A percentile compares a stretch with the other conserved stretches of the same genome.
Evolutionary conservation across 2,329 filamentous ascomycete species (phyloP).

Genomic region (Ascocoryne sarcoides): DNA sequence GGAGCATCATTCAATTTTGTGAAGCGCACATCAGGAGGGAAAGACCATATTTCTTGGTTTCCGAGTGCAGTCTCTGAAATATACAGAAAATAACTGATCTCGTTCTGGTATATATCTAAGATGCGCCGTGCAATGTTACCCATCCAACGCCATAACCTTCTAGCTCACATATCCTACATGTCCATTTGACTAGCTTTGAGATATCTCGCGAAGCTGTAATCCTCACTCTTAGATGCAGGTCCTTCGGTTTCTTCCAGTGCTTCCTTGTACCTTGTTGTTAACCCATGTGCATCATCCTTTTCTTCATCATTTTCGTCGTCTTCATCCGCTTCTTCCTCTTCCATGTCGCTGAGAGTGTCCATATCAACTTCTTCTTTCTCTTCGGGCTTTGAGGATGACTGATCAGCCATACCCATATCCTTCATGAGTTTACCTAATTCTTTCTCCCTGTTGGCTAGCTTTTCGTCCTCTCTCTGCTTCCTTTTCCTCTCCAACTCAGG

Average conservation of each 20-base stretch:
- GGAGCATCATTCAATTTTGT: too few species aligned
- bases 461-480: constrained; percentile 66
- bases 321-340: constrained; percentile 47
- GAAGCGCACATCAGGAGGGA: too few species aligned
- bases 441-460: constrained; percentile 61
- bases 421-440: constrained; percentile 92
- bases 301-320: constrained; percentile 44
- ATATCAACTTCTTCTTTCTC: constrained; percentile 26
- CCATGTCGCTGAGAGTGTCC: constrained; percentile 29
- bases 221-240: constrained; percentile 25
- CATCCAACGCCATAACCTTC: constrained; percentile 12
- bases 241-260: constrained; percentile 51
- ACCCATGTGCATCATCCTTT: constrained; percentile 44
- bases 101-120: constrained; percentile 15
- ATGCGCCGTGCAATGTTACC: constrained; percentile 26
- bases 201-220: constrained; percentile 29
- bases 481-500: constrained; percentile 79
- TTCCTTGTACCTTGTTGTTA: constrained; percentile 69
- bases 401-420: constrained; percentile 63
- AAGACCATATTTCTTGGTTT: too few species aligned
- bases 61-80: background rate
- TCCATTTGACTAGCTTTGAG: constrained; percentile 28
- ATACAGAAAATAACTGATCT: background rate
- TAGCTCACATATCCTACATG: constrained; percentile 14
- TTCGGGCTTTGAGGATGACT: constrained; percentile 26